phyloP scores from a whole-genome alignment of 164 flowering plant species.

The Aristolochia californica region DNA sequence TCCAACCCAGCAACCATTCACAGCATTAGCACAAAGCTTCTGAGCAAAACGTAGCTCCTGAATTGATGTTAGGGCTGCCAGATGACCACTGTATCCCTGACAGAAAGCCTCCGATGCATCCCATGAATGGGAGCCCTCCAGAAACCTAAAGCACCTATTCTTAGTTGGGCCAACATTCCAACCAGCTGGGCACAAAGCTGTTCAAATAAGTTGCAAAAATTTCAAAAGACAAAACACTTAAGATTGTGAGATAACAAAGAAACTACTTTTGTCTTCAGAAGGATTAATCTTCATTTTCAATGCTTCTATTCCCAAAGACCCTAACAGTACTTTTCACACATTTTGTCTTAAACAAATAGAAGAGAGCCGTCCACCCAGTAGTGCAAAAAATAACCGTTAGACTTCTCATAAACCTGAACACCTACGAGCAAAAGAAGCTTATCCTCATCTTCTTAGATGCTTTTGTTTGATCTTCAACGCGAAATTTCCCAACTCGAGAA shows the following conservation, averaged over 20 bases:
- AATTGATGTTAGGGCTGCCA: slow-evolving; percentile 48
- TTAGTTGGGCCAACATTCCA: slow-evolving; percentile 45
- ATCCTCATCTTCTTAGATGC: too few species aligned
- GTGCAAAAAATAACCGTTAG: neutral
- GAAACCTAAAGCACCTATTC: slow-evolving; percentile 38
- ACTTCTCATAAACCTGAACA: too few species aligned
- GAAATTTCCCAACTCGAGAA: too few species aligned
- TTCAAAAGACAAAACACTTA: neutral
- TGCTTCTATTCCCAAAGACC: neutral
- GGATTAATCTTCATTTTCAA: neutral
- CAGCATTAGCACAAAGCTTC: slow-evolving; percentile 33
- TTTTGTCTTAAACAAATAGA: neutral
- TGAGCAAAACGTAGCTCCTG: slow-evolving; percentile 45
- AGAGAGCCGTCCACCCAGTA: neutral
- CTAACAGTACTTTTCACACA: neutral
- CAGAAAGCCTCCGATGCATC: slow-evolving; percentile 50
- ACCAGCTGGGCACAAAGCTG: slow-evolving; percentile 56
- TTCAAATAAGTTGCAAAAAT: slow-evolving; percentile 2
- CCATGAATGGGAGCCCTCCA: slow-evolving; percentile 37
- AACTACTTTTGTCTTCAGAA: neutral
- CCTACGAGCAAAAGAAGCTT: too few species aligned
- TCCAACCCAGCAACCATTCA: slow-evolving; percentile 75
- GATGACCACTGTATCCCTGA: slow-evolving; percentile 35
- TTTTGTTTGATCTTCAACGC: too few species aligned
- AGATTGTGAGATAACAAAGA: neutral